Evolutionary conservation across 257 asterid genomes (phyloP).

Genomic region (Solanum sitiens): DNA sequence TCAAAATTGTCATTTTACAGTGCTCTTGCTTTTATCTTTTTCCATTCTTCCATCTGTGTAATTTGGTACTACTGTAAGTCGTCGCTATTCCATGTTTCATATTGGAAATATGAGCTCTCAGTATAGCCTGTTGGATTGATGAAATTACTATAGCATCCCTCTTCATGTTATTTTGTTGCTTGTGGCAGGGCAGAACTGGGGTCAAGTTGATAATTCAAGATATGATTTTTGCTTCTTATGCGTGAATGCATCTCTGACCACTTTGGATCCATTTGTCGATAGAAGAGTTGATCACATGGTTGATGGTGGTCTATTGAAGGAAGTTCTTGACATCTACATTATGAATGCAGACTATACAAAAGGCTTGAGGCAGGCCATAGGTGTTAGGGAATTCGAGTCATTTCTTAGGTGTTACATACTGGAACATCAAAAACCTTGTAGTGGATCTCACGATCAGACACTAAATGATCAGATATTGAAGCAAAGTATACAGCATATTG

Average conservation of each 20-base stretch:
- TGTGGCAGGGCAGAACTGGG: conserved; percentile 99
- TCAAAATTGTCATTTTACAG: neutral
- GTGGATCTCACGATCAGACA: neutral
- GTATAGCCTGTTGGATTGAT: neutral
- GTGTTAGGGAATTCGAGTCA: conserved; percentile 78
- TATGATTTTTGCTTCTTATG: conserved; percentile 70
- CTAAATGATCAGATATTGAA: conserved; percentile 13
- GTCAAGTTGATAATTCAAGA: conserved; percentile 62
- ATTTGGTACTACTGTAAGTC: neutral
- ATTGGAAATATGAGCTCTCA: neutral
- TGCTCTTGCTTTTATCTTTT: neutral
- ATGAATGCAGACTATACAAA: conserved; percentile 65
- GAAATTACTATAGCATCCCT: neutral
- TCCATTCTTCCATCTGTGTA: neutral
- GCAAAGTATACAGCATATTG: conserved; percentile 16
- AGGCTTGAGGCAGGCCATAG: conserved; percentile 87
- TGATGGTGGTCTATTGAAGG: conserved; percentile 62
- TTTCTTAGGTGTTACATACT: conserved; percentile 31
- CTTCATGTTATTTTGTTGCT: conserved; percentile 21
- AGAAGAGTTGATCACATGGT: conserved; percentile 80
- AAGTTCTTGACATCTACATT: conserved; percentile 56
- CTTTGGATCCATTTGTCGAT: conserved; percentile 60
- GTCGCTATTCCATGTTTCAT: neutral
- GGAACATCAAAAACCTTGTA: conserved; percentile 11
- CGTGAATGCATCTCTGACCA: conserved; percentile 76